Conservation (phyloP, 768 basidiomycete species). For the Podaxis rugospora region DNA sequence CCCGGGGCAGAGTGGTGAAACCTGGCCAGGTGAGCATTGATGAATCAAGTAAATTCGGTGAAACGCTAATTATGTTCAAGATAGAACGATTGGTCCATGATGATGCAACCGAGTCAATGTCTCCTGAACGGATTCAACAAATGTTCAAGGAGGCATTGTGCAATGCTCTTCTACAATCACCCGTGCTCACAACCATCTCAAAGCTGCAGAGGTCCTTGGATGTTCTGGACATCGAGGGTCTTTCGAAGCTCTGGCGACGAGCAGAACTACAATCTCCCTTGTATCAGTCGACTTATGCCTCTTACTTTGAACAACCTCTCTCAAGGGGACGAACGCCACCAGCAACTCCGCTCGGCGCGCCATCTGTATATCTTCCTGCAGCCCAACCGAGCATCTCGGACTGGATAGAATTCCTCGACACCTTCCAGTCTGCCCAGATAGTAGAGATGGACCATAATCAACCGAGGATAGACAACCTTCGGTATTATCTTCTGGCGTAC, state of each 20-base stretch:
- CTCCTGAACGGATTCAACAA: conserved; percentile 33
- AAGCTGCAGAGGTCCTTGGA: conserved; percentile 75
- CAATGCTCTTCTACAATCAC: conserved; percentile 42
- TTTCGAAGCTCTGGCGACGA: conserved; percentile 42
- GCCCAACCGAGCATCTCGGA: conserved; percentile 58
- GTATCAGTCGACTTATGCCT: conserved; percentile 18
- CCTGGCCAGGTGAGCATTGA: conserved; percentile 47
- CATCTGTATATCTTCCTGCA: conserved; percentile 23
- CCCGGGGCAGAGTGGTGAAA: conserved; percentile 52
- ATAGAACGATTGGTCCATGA: conserved; percentile 23
- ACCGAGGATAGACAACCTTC: conserved; percentile 40
- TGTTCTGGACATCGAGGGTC: conserved; percentile 79
- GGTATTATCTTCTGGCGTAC: conserved; percentile 68
- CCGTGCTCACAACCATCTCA: conserved; percentile 50
- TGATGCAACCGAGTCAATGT: conserved; percentile 11
- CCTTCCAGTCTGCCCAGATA: conserved; percentile 37
- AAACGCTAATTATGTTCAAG: conserved; percentile 15
- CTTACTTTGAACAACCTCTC: conserved; percentile 17
- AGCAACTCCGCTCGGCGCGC: conserved; percentile 27
- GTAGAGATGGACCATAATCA: conserved; percentile 29
- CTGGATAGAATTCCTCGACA: conserved; percentile 59
- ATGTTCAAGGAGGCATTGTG: conserved; percentile 48
- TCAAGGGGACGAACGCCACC: conserved; percentile 15
- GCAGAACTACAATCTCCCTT: conserved; percentile 23
- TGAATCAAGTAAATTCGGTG: not conserved